Evolutionary conservation across 306 rosid species (phyloP).

Genomic region (Vigna reflexopilosa): DNA sequence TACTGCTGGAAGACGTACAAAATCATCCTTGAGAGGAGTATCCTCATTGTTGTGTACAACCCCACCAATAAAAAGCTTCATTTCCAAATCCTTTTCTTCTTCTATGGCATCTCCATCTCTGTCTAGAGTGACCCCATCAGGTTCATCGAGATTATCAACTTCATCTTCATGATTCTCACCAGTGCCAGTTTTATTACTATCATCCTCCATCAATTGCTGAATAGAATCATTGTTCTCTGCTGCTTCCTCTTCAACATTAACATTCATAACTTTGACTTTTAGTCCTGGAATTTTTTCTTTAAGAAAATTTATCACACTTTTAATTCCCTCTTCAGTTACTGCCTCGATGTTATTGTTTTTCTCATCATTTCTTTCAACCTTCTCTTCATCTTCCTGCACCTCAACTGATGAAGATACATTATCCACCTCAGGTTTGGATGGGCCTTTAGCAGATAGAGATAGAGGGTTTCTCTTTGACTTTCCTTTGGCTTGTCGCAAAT

Average conservation of each 20-base stretch:
- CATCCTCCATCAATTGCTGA: conserved; percentile 78
- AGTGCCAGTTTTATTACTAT: conserved; percentile 57
- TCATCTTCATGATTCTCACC: conserved; percentile 70
- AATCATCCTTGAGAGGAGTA: conserved; percentile 73
- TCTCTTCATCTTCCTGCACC: conserved; percentile 62
- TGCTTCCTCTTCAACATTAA: conserved; percentile 68
- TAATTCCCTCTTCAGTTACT: conserved; percentile 93
- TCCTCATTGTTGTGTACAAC: conserved; percentile 87
- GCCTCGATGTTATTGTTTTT: conserved; percentile 73
- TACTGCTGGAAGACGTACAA: conserved; percentile 85
- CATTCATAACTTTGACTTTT: conserved; percentile 86
- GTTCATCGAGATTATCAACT: conserved; percentile 66
- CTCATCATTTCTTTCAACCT: conserved; percentile 69
- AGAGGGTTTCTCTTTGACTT: conserved; percentile 60
- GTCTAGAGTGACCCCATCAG: conserved; percentile 74
- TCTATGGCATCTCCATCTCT: conserved; percentile 63
- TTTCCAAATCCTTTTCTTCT: conserved; percentile 81
- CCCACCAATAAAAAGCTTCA: conserved; percentile 90
- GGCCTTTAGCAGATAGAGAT: conserved; percentile 58
- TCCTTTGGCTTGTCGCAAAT: conserved; percentile 76
- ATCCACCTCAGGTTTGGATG: conserved; percentile 65
- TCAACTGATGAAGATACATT: conserved; percentile 63
- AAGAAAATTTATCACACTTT: conserved; percentile 87
- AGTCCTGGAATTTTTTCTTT: conserved; percentile 96
- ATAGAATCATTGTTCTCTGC: conserved; percentile 66